Base-by-base conservation (phyloP, 1,139 yeast genomes). In the Suhomyces atakaporum region DNA sequence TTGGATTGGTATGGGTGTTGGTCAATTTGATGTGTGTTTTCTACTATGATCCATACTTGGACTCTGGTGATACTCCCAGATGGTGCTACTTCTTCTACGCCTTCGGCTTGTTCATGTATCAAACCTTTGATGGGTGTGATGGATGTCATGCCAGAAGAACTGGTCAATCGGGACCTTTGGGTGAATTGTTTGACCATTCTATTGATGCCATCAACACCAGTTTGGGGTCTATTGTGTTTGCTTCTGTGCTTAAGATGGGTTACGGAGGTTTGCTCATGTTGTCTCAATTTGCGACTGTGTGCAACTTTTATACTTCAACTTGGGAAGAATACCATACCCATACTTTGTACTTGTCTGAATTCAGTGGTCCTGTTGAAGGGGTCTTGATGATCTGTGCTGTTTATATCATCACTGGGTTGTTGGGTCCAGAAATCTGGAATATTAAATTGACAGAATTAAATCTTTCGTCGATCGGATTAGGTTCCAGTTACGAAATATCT, bases 261-360 rank as follows among this genome's bases (percentile, higher is more conserved):
- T 82, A 77, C 52, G 77, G 84, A 5, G 75, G 81, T 66, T 53
- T 76, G 44, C 67, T 85, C 29, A 56, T 87, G 42, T 47, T 81
- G 36, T 64, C 87, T 9, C 96, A 88, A 58, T 85, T 88, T 60
- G 84, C 84, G 7, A 69, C 90, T 6, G 73, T 88, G 34, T 75
- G 83, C 49, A 90, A 90, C 62, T 90, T 90, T 57, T 90, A 89
- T 57, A 63, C 87, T 39, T 83, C 95, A 31, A 90, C 97, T 0
- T 90, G 97, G 97, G 97, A 90, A 63, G 97, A 89, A 56, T 90
- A 78, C 58, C 94, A 89, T 54, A 90, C 97, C 1, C 95, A 89
- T 50, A 84, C 83, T 22, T 69, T 90, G 43, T 90, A 74, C 58
- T 69, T 90, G 38, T 81, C 94, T 28, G 79, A 77, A 44, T 84